A percentile compares a stretch with the other conserved stretches of the same genome.
phyloP scores from a whole-genome alignment of 1,284 basidiomycete species.

The Ceratobasidium sp. region DNA sequence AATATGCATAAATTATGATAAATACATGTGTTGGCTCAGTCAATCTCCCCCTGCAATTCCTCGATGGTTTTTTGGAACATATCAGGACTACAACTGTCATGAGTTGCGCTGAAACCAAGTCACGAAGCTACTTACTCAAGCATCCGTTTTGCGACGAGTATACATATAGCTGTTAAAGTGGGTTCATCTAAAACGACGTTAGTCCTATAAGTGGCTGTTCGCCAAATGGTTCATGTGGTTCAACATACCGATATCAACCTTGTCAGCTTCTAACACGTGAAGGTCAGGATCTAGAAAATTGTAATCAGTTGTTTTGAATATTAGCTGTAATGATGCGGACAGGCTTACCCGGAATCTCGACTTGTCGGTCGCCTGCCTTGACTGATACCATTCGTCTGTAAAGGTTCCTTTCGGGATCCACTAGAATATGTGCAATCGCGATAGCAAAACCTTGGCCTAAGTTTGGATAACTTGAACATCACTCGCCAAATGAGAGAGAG shows the following conservation, averaged over 20 bases:
- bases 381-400: not conserved
- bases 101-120: not conserved
- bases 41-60: not conserved
- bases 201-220: too few relatives aligned
- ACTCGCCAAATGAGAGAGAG: not conserved
- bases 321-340: too few relatives aligned
- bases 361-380: not conserved
- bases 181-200: not conserved
- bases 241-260: not conserved
- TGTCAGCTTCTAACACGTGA: not conserved
- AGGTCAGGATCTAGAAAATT: too few relatives aligned
- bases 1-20: not conserved
- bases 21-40: not conserved
- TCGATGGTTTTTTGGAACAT: not conserved
- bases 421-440: not conserved
- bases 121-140: not conserved
- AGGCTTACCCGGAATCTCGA: not conserved
- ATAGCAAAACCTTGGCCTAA: not conserved
- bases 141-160: not conserved
- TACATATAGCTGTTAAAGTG: not conserved
- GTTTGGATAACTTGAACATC: not conserved
- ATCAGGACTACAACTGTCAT: not conserved
- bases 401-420: not conserved
- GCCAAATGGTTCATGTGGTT: too few relatives aligned
- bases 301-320: too few relatives aligned